Conservation (phyloP, 164 flowering plant genomes). For the Cinnamomum chago region DNA sequence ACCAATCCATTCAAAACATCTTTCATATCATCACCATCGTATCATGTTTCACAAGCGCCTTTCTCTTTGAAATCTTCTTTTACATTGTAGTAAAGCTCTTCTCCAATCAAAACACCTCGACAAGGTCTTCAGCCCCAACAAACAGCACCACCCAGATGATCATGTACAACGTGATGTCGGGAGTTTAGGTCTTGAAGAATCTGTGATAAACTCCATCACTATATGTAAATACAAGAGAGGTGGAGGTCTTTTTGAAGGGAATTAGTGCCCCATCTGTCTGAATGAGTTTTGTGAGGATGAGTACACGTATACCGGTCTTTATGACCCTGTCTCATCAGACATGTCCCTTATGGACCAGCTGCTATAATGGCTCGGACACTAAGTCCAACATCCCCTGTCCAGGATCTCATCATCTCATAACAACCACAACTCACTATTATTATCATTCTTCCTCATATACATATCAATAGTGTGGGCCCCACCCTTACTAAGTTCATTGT, state of each 20-base stretch:
- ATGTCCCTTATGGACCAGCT: too few relatives aligned
- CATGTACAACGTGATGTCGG: constrained; percentile 19
- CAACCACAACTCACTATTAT: too few relatives aligned
- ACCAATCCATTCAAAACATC: constrained; percentile 1
- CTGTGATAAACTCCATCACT: not conserved
- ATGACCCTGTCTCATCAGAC: too few relatives aligned
- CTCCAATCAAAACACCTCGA: constrained; percentile 22
- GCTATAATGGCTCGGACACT: too few relatives aligned
- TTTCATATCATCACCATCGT: constrained; percentile 28
- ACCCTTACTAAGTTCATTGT: too few relatives aligned
- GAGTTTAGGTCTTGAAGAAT: not conserved
- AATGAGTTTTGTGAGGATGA: constrained; percentile 43
- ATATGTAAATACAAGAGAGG: not conserved
- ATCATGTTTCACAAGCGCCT: constrained; percentile 20
- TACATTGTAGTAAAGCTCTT: constrained; percentile 29
- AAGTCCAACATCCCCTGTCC: too few relatives aligned
- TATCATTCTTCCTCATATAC: too few relatives aligned
- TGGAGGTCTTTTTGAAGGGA: not conserved
- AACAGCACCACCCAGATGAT: constrained; percentile 13
- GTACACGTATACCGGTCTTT: too few relatives aligned
- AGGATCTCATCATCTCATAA: too few relatives aligned
- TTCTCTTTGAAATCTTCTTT: constrained; percentile 36
- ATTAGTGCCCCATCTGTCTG: constrained; percentile 59
- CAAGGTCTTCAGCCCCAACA: constrained; percentile 17
- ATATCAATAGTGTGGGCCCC: too few relatives aligned